A percentile compares a stretch with the other conserved stretches of the same genome.
These are phyloP conservation scores for Conticribra weissflogii DNA, from an alignment of 108 stramenopile species.

Conservation along the genomic window DNA sequence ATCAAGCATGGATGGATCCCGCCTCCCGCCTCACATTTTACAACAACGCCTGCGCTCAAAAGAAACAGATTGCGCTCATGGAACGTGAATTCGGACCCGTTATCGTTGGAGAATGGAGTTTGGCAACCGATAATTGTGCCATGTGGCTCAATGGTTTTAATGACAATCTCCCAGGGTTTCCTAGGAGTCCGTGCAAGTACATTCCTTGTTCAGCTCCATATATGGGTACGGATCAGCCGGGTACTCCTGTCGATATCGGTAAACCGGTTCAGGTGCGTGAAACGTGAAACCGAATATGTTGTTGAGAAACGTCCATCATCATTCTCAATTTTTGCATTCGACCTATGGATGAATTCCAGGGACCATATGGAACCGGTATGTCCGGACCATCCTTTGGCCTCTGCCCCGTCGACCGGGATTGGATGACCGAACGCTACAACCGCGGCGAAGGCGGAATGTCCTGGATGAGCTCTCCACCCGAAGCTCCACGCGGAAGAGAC, in stretches of 20 bases:
- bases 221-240: slow-evolving; percentile 88
- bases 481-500: slow-evolving; percentile 65
- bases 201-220: slow-evolving; percentile 86
- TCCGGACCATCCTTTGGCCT: slow-evolving; percentile 73
- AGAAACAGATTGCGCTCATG: slow-evolving; percentile 72
- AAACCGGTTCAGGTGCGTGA: slow-evolving; percentile 53
- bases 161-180: slow-evolving; percentile 83
- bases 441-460: slow-evolving; percentile 61
- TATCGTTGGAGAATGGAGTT: slow-evolving; percentile 92
- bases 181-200: slow-evolving; percentile 81
- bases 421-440: slow-evolving; percentile 71
- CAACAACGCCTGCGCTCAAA: slow-evolving; percentile 80
- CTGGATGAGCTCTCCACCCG: slow-evolving; percentile 74
- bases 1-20: slow-evolving; percentile 93
- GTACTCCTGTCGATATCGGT: slow-evolving; percentile 81
- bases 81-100: slow-evolving; percentile 87
- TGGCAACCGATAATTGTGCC: slow-evolving; percentile 94
- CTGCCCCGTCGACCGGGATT: slow-evolving; percentile 84
- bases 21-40: slow-evolving; percentile 76
- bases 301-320: background rate
- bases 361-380: slow-evolving; percentile 91
- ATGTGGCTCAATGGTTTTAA: slow-evolving; percentile 98
- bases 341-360: slow-evolving; percentile 20
- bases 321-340: background rate
- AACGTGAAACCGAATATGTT: too few species aligned